Conservation (phyloP, 2,329 filamentous ascomycete genomes). For the Botrytis elliptica region DNA sequence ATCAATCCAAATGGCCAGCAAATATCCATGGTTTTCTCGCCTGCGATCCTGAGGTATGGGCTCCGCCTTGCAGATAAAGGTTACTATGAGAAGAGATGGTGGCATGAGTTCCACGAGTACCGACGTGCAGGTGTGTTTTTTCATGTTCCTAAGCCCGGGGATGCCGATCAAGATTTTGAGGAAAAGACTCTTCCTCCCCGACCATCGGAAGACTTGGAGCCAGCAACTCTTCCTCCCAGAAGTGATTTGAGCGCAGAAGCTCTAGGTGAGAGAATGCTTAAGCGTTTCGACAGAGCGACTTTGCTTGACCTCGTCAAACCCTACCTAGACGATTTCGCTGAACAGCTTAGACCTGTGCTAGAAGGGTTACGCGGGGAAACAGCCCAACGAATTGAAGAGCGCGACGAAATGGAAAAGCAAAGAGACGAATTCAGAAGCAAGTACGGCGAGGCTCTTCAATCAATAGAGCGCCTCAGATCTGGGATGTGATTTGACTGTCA, state of each 20-base stretch:
- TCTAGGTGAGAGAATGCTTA: background rate
- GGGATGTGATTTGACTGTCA: background rate
- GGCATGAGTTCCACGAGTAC: fast-evolving
- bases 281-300: background rate
- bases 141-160: background rate
- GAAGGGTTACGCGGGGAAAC: background rate
- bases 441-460: background rate
- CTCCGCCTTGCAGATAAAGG: fast-evolving
- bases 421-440: background rate
- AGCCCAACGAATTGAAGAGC: background rate
- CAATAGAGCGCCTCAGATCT: background rate
- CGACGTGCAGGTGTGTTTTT: fast-evolving
- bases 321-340: background rate
- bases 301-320: background rate
- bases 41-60: background rate
- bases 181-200: too few species aligned
- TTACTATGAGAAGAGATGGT: background rate
- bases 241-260: background rate
- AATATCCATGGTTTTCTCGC: background rate
- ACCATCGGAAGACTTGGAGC: too few species aligned
- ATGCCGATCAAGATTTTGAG: too few species aligned
- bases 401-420: background rate
- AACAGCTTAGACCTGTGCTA: background rate
- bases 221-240: background rate
- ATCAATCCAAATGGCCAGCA: background rate